Conservation (phyloP, 768 basidiomycete genomes). For the Boletales sp. region DNA sequence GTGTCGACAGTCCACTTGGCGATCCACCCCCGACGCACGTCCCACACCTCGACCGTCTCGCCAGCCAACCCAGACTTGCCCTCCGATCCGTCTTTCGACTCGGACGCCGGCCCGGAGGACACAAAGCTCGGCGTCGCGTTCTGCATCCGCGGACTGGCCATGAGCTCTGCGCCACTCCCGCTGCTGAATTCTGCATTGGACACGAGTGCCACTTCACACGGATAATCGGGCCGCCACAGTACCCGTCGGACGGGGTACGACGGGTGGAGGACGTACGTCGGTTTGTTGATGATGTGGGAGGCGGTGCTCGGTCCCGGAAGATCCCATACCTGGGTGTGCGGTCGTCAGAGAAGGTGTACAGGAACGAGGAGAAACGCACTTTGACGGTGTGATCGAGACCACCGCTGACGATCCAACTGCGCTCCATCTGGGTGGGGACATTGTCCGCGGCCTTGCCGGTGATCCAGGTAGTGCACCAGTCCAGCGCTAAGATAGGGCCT, state of each 20-base stretch:
- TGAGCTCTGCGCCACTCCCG: slow-evolving; percentile 20
- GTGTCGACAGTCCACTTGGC: slow-evolving; percentile 78
- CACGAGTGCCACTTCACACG: slow-evolving; percentile 71
- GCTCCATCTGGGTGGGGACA: slow-evolving; percentile 14
- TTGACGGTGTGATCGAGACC: slow-evolving; percentile 80
- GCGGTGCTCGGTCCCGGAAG: slow-evolving; percentile 37
- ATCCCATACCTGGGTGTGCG: slow-evolving; percentile 62
- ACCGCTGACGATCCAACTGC: slow-evolving; percentile 77
- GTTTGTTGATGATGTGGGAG: slow-evolving; percentile 58
- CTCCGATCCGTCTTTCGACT: slow-evolving; percentile 11
- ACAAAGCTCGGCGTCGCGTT: slow-evolving; percentile 17
- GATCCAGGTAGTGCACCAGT: slow-evolving; percentile 54
- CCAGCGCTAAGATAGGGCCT: slow-evolving; percentile 66
- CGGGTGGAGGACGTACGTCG: slow-evolving; percentile 70
- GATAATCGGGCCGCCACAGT: slow-evolving; percentile 72
- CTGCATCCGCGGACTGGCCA: slow-evolving; percentile 29
- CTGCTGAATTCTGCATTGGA: slow-evolving; percentile 58
- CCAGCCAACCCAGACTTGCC: slow-evolving; percentile 27
- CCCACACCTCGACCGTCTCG: slow-evolving; percentile 82
- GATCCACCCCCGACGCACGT: slow-evolving; percentile 75
- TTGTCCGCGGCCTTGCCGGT: slow-evolving; percentile 14
- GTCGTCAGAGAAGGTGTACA: background rate
- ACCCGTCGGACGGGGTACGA: slow-evolving; percentile 73
- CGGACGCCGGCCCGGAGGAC: slow-evolving; percentile 11
- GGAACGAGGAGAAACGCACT: slow-evolving; percentile 32